A percentile compares a stretch with the other conserved stretches of the same genome.
Conservation (phyloP, 805 yeast genomes). For the Diddensiella transvaalensis region DNA sequence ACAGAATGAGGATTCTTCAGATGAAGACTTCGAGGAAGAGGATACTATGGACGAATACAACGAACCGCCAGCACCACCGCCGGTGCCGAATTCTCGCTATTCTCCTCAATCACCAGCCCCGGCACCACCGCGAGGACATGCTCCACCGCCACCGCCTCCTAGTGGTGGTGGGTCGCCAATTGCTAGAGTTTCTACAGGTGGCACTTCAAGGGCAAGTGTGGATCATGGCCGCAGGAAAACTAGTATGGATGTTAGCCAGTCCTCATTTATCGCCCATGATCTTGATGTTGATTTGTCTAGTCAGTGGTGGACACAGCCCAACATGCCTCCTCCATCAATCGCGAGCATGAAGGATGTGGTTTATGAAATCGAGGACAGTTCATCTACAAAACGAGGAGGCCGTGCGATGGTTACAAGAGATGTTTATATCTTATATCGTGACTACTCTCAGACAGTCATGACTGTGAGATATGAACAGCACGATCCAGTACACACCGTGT, state of each 20-base stretch:
- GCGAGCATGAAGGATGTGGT: constrained; percentile 45
- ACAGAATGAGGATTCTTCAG: constrained; percentile 12
- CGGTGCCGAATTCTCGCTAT: not conserved
- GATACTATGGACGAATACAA: constrained; percentile 3
- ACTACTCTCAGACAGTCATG: constrained; percentile 62
- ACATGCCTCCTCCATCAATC: constrained; percentile 54
- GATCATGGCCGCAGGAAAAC: constrained; percentile 16
- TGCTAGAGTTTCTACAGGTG: constrained; percentile 18
- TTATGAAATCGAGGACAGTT: constrained; percentile 62
- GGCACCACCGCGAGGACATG: constrained; percentile 21
- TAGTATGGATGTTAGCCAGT: constrained; percentile 9
- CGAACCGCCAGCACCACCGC: not conserved
- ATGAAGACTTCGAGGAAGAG: constrained; percentile 9
- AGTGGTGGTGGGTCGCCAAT: constrained; percentile 13
- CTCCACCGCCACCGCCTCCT: constrained; percentile 18
- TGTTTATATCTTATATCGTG: constrained; percentile 68
- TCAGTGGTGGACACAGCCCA: constrained; percentile 64
- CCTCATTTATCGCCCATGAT: constrained; percentile 28
- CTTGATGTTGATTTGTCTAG: constrained; percentile 36
- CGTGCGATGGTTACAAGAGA: constrained; percentile 51
- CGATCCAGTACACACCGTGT: constrained; percentile 51
- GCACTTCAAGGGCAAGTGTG: constrained; percentile 22
- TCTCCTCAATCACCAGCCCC: constrained; percentile 15
- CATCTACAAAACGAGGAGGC: constrained; percentile 55
- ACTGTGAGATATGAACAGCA: constrained; percentile 53